A percentile compares a stretch with the other conserved stretches of the same genome.
Conservation (phyloP, 169 alveolate genomes). For the Cystoisospora suis region DNA sequence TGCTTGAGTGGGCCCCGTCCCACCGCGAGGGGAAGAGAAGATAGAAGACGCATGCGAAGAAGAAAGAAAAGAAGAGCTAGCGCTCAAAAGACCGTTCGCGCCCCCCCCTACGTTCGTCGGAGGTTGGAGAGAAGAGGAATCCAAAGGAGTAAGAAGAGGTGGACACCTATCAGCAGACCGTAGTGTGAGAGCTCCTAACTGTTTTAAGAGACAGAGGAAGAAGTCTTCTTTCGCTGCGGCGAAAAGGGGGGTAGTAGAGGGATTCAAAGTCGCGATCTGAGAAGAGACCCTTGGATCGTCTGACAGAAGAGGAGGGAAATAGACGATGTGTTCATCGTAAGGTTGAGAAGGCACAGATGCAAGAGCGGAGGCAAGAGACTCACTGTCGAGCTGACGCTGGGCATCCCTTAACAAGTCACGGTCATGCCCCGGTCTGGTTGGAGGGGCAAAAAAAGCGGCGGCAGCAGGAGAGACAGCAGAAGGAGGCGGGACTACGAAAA, state of each 20-base stretch:
- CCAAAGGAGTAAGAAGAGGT: constrained; percentile 42
- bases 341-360: not conserved
- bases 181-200: constrained; percentile 42
- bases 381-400: too few species aligned
- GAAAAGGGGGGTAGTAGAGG: not conserved
- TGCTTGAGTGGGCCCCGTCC: too few species aligned
- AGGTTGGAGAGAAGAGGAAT: too few species aligned
- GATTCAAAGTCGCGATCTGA: not conserved
- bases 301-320: not conserved
- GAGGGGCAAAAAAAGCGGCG: not conserved
- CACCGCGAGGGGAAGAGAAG: too few species aligned
- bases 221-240: constrained; percentile 22
- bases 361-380: constrained; percentile 1
- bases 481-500: constrained; percentile 27
- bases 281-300: not conserved
- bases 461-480: not conserved
- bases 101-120: too few species aligned
- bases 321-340: not conserved
- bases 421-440: too few species aligned
- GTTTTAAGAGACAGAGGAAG: constrained; percentile 27
- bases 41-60: too few species aligned
- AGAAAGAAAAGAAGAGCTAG: too few species aligned
- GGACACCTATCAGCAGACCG: constrained; percentile 35
- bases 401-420: too few species aligned
- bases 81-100: too few species aligned